Evolutionary conservation across 345 rosid species (phyloP).

Genomic region (Melaleuca quinquenervia): DNA sequence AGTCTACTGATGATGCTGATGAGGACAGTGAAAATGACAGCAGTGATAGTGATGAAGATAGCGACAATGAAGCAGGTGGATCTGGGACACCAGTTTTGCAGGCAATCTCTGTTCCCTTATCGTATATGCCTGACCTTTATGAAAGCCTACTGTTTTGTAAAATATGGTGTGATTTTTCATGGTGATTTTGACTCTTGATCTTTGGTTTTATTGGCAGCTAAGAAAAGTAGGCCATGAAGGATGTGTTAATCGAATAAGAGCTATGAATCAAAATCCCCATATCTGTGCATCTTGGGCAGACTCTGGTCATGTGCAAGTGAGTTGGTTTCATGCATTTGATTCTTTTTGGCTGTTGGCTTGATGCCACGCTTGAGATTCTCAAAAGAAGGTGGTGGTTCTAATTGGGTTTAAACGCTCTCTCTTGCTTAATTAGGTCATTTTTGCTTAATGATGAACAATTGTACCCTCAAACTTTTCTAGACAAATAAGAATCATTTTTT

Average conservation of each 20-base stretch:
- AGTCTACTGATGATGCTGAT: conserved; percentile 35
- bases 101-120: conserved; percentile 16
- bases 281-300: conserved; percentile 95
- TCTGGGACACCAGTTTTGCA: conserved; percentile 56
- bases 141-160: neutral
- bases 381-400: neutral
- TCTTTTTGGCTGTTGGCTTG: neutral
- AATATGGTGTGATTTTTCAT: neutral
- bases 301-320: conserved; percentile 83
- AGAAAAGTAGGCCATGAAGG: conserved; percentile 79
- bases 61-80: conserved; percentile 57
- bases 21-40: conserved; percentile 28
- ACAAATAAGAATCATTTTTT: neutral
- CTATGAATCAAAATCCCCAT: conserved; percentile 84
- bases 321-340: neutral
- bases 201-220: conserved; percentile 32
- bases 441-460: neutral
- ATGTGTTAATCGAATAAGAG: conserved; percentile 79
- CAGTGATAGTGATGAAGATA: conserved; percentile 68
- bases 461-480: neutral
- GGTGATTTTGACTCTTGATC: neutral
- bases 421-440: neutral
- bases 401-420: neutral
- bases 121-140: neutral
- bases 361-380: neutral